phyloP scores from a whole-genome alignment of 495 filamentous ascomycete species.

The Tuber borchii region DNA sequence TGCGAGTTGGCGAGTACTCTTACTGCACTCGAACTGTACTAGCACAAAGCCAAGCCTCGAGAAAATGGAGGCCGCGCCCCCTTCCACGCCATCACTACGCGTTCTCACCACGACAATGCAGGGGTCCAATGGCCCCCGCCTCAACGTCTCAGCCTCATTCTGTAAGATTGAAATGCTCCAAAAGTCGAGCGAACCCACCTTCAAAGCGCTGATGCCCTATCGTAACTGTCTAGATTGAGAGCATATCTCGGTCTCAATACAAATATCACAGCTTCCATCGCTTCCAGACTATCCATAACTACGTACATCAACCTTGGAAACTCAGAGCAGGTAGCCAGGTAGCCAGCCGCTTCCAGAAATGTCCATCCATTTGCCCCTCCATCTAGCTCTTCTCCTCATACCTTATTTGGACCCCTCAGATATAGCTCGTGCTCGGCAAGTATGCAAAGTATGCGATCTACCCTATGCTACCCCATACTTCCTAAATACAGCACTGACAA shows the following conservation, averaged over 20 bases:
- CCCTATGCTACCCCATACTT: too few relatives aligned
- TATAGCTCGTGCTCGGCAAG: constrained; percentile 18
- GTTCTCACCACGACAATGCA: background rate
- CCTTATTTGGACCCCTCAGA: constrained; percentile 23
- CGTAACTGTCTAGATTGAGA: background rate
- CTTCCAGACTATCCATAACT: background rate
- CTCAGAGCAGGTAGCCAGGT: background rate
- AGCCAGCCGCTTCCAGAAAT: background rate
- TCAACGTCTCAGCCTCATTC: background rate
- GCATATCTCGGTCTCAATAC: background rate
- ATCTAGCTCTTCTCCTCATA: constrained; percentile 26
- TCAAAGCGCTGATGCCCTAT: background rate
- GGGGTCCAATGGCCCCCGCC: background rate
- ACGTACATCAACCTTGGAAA: background rate
- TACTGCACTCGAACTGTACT: too few relatives aligned
- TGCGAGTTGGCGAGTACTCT: too few relatives aligned
- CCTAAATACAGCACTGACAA: background rate
- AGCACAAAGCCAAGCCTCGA: background rate
- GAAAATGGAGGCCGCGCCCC: background rate
- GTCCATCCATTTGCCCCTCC: constrained; percentile 16
- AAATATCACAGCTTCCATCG: background rate
- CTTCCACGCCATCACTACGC: background rate
- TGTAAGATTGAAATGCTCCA: background rate
- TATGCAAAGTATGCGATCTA: constrained; percentile 16
- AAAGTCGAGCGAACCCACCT: background rate